phyloP scores from a whole-genome alignment of 331 rosid species.

The Rhamnella rubrinervis region DNA sequence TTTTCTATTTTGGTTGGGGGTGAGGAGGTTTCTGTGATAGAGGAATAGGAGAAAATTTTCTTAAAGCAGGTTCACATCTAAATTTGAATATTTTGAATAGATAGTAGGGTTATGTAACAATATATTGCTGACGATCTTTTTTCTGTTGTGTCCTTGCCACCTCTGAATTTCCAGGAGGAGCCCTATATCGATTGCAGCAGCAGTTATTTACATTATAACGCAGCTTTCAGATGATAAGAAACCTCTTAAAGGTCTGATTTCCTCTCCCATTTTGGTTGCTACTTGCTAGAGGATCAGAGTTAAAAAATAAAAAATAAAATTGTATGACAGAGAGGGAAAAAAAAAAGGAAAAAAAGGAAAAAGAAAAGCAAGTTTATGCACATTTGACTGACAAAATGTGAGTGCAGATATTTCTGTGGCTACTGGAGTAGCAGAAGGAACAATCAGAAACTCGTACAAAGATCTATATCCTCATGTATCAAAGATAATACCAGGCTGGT shows the following conservation, averaged over 20 bases:
- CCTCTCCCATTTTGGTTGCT: not conserved
- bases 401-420: slow-evolving; percentile 85
- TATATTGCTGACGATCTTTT: slow-evolving; percentile 2
- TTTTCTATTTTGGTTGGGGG: no score
- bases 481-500: slow-evolving; percentile 89
- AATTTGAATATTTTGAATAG: no score
- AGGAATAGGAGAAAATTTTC: no score
- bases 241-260: slow-evolving; percentile 74
- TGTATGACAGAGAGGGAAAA: not conserved
- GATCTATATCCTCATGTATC: slow-evolving; percentile 86
- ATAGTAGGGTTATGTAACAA: no score
- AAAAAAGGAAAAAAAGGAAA: no score
- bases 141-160: not conserved
- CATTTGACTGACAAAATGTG: not conserved
- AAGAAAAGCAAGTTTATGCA: not conserved
- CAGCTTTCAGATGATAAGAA: slow-evolving; percentile 89
- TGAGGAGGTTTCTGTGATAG: no score
- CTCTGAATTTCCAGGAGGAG: slow-evolving; percentile 72
- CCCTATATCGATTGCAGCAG: slow-evolving; percentile 97
- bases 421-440: slow-evolving; percentile 98
- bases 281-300: not conserved
- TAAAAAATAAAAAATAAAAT: not conserved
- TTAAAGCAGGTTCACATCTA: no score
- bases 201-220: slow-evolving; percentile 87
- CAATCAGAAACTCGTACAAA: slow-evolving; percentile 87